Evolutionary conservation across 2,329 filamentous ascomycete species (phyloP).

Genomic region (Purpureocillium takamizusanense): DNA sequence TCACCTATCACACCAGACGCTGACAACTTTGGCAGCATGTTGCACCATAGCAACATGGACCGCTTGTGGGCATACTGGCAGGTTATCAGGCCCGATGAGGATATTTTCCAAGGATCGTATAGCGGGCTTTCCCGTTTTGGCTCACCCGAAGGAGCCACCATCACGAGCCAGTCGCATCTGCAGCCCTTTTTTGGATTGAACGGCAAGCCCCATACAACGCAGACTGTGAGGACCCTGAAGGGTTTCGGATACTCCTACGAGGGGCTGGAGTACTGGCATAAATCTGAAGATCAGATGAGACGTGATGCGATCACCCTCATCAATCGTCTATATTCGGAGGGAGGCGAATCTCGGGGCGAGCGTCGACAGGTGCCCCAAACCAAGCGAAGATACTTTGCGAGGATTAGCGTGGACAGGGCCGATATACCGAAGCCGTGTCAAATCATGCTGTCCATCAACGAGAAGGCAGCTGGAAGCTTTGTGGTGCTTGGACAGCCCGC

Average conservation of each 20-base stretch:
- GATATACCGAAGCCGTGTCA: conserved; percentile 1
- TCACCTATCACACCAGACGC: background rate
- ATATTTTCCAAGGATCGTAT: conserved; percentile 25
- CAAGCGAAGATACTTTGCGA: background rate
- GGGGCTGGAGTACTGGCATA: conserved; percentile 24
- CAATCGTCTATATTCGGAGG: conserved; percentile 21
- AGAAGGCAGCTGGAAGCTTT: background rate
- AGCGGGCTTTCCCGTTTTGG: conserved; percentile 25
- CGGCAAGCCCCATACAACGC: conserved; percentile 18
- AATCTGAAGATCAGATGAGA: conserved; percentile 18
- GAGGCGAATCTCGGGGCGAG: background rate
- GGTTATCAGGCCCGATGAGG: conserved; percentile 26
- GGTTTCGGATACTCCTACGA: conserved; percentile 31
- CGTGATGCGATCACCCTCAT: conserved; percentile 19
- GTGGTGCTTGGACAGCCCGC: background rate
- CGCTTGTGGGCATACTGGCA: conserved; percentile 52
- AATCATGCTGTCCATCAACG: background rate
- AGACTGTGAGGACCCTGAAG: conserved; percentile 28
- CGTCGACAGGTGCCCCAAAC: background rate
- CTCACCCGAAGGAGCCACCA: conserved; percentile 26
- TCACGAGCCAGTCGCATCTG: conserved; percentile 34
- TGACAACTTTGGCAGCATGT: conserved; percentile 20
- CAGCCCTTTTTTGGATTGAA: conserved; percentile 37
- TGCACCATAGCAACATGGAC: conserved; percentile 52
- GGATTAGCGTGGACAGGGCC: background rate